These are phyloP conservation scores for Lachnellula subtilissima DNA, from an alignment of 2,329 filamentous ascomycete genomes.

Conservation along the genomic window DNA sequence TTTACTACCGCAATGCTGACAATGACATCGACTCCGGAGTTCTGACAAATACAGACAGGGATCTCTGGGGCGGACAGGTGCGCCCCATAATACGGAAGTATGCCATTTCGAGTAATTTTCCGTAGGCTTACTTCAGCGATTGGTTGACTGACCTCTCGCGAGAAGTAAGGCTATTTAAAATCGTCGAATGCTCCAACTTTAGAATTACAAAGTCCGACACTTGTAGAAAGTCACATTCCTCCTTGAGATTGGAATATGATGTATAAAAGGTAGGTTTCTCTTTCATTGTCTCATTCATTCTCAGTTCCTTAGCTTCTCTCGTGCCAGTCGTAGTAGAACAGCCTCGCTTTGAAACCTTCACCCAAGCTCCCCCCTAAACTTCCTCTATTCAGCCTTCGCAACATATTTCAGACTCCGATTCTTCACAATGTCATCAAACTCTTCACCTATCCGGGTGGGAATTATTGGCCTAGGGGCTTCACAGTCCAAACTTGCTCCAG, in stretches of 20 bases:
- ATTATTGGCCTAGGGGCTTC: slow-evolving; percentile 14
- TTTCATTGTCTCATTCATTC: background rate
- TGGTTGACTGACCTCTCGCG: background rate
- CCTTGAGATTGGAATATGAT: background rate
- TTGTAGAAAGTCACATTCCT: background rate
- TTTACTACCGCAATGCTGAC: too few species aligned
- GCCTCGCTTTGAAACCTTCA: background rate
- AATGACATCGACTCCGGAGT: background rate
- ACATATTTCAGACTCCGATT: background rate
- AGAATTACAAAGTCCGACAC: slow-evolving; percentile 1
- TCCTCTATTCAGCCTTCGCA: background rate
- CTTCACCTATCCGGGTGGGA: slow-evolving; percentile 15
- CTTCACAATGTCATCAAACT: background rate
- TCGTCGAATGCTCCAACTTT: background rate
- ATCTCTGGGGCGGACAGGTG: background rate
- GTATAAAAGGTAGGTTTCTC: background rate
- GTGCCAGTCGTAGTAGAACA: background rate
- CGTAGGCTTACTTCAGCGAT: background rate
- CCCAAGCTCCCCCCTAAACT: background rate
- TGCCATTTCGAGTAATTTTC: background rate
- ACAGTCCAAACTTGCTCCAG: slow-evolving; percentile 3
- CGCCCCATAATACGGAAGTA: background rate
- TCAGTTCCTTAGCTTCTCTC: background rate
- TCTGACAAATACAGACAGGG: background rate
- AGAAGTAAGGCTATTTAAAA: background rate